Conservation (phyloP, 2,329 filamentous ascomycete species). For the Kalmusia sp. region DNA sequence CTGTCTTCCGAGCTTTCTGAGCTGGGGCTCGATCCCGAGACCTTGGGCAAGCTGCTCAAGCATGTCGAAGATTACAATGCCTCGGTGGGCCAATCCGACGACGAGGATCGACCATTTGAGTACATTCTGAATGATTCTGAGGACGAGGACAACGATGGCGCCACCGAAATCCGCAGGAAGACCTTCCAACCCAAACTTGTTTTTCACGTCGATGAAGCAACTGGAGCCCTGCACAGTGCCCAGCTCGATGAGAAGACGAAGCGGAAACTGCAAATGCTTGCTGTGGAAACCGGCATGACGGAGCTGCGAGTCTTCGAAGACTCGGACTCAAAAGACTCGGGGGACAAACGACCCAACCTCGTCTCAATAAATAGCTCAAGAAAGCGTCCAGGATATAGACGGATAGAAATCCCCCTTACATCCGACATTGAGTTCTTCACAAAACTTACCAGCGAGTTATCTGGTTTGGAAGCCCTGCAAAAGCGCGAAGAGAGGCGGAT, state of each 20-base stretch:
- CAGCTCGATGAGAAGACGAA: conserved; percentile 70
- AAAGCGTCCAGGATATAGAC: conserved; percentile 41
- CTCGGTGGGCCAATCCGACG: conserved; percentile 27
- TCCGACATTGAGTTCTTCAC: conserved; percentile 84
- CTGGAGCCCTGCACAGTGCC: conserved; percentile 73
- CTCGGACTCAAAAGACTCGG: conserved; percentile 27
- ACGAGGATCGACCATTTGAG: conserved; percentile 42
- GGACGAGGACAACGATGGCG: conserved; percentile 11
- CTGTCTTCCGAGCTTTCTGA: conserved; percentile 74
- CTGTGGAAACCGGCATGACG: conserved; percentile 54
- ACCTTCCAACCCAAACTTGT: conserved; percentile 72
- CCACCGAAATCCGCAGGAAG: conserved; percentile 22
- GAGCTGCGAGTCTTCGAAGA: conserved; percentile 44
- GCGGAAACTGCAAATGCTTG: conserved; percentile 67
- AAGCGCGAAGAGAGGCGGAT: conserved; percentile 70
- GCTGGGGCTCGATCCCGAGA: conserved; percentile 75
- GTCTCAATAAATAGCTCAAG: conserved; percentile 4
- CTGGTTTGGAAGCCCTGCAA: conserved; percentile 72
- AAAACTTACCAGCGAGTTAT: conserved; percentile 74
- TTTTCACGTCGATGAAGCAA: conserved; percentile 70
- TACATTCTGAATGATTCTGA: conserved; percentile 39
- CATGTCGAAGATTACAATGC: conserved; percentile 48
- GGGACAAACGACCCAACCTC: too few species aligned
- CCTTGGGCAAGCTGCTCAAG: conserved; percentile 69
- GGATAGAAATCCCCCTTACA: conserved; percentile 76